Base-by-base conservation (phyloP, 768 basidiomycete species). In the Phanerodontia chrysosporium region DNA sequence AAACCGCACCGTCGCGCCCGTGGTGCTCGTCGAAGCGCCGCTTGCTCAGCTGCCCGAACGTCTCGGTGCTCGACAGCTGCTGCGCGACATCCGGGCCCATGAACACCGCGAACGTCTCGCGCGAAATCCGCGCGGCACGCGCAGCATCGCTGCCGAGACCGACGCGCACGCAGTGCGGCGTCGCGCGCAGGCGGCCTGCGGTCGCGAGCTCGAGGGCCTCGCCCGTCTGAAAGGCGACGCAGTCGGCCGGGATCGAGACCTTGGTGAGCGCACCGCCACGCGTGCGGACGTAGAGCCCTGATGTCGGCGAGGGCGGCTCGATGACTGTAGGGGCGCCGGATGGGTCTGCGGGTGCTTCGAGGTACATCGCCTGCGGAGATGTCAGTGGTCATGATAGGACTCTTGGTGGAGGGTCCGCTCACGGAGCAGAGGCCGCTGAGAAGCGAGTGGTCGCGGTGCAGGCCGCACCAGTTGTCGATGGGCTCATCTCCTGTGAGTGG, bases 191-290 rank as follows among this genome's bases (percentile, higher is more conserved):
- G 57, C 79, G 83, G 16, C 86, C 84, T 12, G 80, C 84, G 1
- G 96, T 98, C 25, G 95, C 87, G 25, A 98, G 77, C 70, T 97
- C 87, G 22, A 99, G 82, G 10, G 96, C 92, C 74, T 99, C 95
- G 6, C 97, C 97, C 0, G 95, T 98, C 72, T 99, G 97, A 73
- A 99, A 98, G 3, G 95, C 96, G 53, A 96, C 74, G 67, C 88
- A 92, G 68, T 91, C 83, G 16, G 75, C 67, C 3, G 97, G 96
- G 62, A 99, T 97, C 1, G 84, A 80, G 16, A 96, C 92, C 70
- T 92, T 95, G 14, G 83, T 85, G 27, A 95, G 71, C 24, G 83
- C 75, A 1, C 90, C 87, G 3, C 87, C 87, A 32, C 95, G 84
- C 22, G 90, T 93, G 49, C 86, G 86, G 65, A 99, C 96, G 74